phyloP scores from a whole-genome alignment of 805 yeast genomes.

The Sugiyamaella chiloensis region DNA sequence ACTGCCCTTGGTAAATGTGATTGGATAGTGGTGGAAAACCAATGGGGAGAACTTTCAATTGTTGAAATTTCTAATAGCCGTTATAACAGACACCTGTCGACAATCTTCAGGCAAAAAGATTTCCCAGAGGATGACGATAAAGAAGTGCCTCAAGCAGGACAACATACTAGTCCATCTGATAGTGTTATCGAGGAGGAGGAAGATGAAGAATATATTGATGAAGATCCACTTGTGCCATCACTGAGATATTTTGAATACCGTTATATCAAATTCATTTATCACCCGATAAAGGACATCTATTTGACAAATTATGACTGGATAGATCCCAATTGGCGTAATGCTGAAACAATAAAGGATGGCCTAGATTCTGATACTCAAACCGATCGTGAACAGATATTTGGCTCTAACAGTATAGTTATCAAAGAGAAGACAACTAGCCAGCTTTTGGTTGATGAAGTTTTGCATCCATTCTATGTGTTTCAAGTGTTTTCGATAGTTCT shows the following conservation, averaged over 20 bases:
- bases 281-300: constrained; percentile 84
- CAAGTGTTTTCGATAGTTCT: constrained; percentile 88
- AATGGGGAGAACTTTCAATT: constrained; percentile 77
- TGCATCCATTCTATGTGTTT: constrained; percentile 94
- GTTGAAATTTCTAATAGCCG: constrained; percentile 54
- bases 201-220: constrained; percentile 32
- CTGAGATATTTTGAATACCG: constrained; percentile 75
- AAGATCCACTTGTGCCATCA: constrained; percentile 66
- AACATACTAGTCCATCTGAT: neutral
- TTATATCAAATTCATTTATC: constrained; percentile 75
- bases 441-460: constrained; percentile 76
- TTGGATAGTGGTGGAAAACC: constrained; percentile 93
- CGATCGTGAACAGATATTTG: constrained; percentile 72
- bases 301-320: constrained; percentile 84
- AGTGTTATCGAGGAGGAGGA: constrained; percentile 7
- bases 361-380: constrained; percentile 64
- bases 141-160: neutral
- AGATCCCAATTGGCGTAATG: constrained; percentile 70
- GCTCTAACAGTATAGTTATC: constrained; percentile 69
- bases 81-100: constrained; percentile 59
- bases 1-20: constrained; percentile 78
- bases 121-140: constrained; percentile 17
- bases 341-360: constrained; percentile 53
- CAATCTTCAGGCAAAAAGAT: constrained; percentile 16
- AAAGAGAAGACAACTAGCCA: constrained; percentile 64